Evolutionary conservation across 129 eudicot genomes (phyloP).

Genomic region (Rutidosis leptorrhynchoides): DNA sequence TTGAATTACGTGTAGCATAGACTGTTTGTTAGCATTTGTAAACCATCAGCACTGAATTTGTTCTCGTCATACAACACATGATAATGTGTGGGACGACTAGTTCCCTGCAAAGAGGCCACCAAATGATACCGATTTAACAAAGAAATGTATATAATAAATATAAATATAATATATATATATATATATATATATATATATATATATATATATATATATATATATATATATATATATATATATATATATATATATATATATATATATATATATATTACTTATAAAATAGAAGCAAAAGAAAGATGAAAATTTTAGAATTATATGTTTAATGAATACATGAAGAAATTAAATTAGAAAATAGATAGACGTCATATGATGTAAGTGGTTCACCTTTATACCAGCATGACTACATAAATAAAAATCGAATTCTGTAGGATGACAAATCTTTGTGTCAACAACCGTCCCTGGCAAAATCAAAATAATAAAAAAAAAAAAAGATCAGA

Average conservation of each 20-base stretch:
- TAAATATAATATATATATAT: too few relatives aligned
- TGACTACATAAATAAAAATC: slow-evolving; percentile 86
- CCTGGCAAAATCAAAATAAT: slow-evolving; percentile 52
- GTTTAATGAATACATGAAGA: too few relatives aligned
- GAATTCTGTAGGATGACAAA: slow-evolving; percentile 72
- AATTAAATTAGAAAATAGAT: too few relatives aligned
- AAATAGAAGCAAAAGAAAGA: neutral
- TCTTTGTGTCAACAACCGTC: slow-evolving; percentile 64
- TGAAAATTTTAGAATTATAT: neutral
- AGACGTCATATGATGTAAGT: neutral
- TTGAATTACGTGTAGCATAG: slow-evolving; percentile 65
- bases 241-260: too few relatives aligned
- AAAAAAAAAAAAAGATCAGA: neutral
- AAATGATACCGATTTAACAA: too few relatives aligned
- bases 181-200: too few relatives aligned
- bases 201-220: too few relatives aligned
- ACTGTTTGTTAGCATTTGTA: slow-evolving; percentile 61
- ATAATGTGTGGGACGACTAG: slow-evolving; percentile 82
- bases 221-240: too few relatives aligned
- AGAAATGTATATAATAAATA: too few relatives aligned
- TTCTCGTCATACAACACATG: slow-evolving; percentile 87
- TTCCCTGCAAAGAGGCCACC: slow-evolving; percentile 47
- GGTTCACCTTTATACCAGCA: slow-evolving; percentile 79
- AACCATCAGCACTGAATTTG: slow-evolving; percentile 55
- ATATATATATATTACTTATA: neutral